Percentiles rank a stretch among this genome's conserved stretches.
These are phyloP conservation scores for Talaromyces verruculosus DNA, from an alignment of 2,329 filamentous ascomycete genomes.

Conservation along the genomic window DNA sequence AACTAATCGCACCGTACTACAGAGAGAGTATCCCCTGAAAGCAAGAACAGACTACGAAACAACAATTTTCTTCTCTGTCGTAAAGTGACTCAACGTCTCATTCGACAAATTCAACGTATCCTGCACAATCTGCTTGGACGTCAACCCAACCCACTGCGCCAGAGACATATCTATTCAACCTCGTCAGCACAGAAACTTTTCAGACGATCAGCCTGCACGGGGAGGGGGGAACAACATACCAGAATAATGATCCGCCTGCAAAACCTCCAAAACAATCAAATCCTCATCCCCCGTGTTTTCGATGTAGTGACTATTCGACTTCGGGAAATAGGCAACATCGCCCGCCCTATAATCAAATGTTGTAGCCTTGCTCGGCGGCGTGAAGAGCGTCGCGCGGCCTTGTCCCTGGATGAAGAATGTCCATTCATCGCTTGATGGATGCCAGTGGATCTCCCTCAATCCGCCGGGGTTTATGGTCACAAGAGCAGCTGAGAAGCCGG, in stretches of 20 bases:
- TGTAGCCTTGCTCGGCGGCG: slow-evolving; percentile 64
- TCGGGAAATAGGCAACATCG: slow-evolving; percentile 74
- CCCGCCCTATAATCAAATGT: slow-evolving; percentile 76
- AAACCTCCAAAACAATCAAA: slow-evolving; percentile 73
- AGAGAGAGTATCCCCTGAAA: not conserved
- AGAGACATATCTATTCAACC: slow-evolving; percentile 45
- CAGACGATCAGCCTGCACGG: not conserved
- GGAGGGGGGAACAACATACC: slow-evolving; percentile 35
- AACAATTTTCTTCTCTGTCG: slow-evolving; percentile 49
- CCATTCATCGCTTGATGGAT: slow-evolving; percentile 77
- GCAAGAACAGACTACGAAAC: slow-evolving; percentile 26
- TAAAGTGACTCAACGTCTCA: slow-evolving; percentile 41
- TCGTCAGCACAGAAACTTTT: slow-evolving; percentile 4
- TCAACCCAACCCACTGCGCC: slow-evolving; percentile 52
- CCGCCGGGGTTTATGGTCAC: slow-evolving; percentile 70
- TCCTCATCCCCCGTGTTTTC: slow-evolving; percentile 75
- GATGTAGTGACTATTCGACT: slow-evolving; percentile 77
- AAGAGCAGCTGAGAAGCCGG: slow-evolving; percentile 70
- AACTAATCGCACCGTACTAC: not conserved
- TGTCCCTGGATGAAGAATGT: slow-evolving; percentile 73
- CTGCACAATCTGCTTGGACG: slow-evolving; percentile 58
- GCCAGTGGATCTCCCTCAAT: slow-evolving; percentile 80
- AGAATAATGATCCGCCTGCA: slow-evolving; percentile 66
- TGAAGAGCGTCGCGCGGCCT: slow-evolving; percentile 73
- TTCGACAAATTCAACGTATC: slow-evolving; percentile 54